Percentiles rank a stretch among this genome's conserved stretches.
Evolutionary conservation across 108 stramenopile species (phyloP).

Genomic region (Nitzschia sp.): DNA sequence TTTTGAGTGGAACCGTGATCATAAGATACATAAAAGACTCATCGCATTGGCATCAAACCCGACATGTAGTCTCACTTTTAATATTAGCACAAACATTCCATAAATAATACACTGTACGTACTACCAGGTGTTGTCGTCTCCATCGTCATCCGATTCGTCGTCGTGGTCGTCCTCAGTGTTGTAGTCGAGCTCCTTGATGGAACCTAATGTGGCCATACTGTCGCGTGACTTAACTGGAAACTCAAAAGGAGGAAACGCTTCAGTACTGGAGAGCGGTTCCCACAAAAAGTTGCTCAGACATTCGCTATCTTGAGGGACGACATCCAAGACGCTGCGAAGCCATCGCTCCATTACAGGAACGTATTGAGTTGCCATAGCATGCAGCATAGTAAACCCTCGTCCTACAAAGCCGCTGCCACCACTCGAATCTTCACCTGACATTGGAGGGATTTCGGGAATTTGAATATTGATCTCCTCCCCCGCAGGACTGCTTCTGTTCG

Average conservation of each 20-base stretch:
- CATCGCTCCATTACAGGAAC: constrained; percentile 74
- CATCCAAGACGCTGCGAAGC: constrained; percentile 58
- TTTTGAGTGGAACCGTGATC: too few species aligned
- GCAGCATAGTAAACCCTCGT: constrained; percentile 67
- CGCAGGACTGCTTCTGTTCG: neutral
- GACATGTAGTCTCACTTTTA: too few species aligned
- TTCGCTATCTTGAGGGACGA: constrained; percentile 63
- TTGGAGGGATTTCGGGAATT: constrained; percentile 68
- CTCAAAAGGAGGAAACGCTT: neutral
- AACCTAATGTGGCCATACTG: constrained; percentile 22
- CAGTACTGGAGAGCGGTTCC: constrained; percentile 53
- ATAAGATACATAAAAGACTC: too few species aligned
- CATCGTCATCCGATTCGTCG: constrained; percentile 14
- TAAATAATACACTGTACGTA: too few species aligned
- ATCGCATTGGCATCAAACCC: too few species aligned
- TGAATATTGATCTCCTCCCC: constrained; percentile 17
- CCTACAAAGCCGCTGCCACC: constrained; percentile 45
- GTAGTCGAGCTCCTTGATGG: constrained; percentile 36
- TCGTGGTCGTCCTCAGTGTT: constrained; percentile 18
- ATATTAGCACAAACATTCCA: too few species aligned
- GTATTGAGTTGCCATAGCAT: constrained; percentile 61
- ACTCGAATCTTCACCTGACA: constrained; percentile 21
- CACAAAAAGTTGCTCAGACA: constrained; percentile 68
- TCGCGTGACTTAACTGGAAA: constrained; percentile 12
- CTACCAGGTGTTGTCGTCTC: constrained; percentile 13